Evolutionary conservation across 257 asterid species (phyloP).

Genomic region (Craterostigma plantagineum): DNA sequence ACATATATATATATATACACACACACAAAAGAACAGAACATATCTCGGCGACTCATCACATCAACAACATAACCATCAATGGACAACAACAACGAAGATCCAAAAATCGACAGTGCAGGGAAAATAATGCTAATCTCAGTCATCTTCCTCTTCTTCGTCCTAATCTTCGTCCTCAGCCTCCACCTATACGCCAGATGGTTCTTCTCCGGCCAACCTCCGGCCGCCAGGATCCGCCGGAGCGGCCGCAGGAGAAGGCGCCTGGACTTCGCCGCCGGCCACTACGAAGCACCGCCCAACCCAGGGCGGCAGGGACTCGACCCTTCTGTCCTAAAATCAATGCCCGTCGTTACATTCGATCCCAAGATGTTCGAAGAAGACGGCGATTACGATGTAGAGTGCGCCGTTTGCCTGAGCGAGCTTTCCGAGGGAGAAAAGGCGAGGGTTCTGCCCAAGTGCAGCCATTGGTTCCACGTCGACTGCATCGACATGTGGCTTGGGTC

Average conservation of each 20-base stretch:
- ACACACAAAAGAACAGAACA: too few species aligned
- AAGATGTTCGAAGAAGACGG: slow-evolving; percentile 17
- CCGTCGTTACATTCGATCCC: slow-evolving; percentile 15
- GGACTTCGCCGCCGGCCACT: slow-evolving; percentile 33
- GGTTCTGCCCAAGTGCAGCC: slow-evolving; percentile 34
- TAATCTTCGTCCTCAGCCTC: slow-evolving; percentile 28
- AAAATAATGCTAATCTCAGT: slow-evolving; percentile 39
- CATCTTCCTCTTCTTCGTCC: slow-evolving; percentile 28
- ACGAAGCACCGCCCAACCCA: slow-evolving; percentile 7
- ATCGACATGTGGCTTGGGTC: slow-evolving; percentile 54
- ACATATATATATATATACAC: too few species aligned
- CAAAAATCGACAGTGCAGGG: slow-evolving; percentile 27
- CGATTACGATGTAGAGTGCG: slow-evolving; percentile 34
- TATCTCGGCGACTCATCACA: too few species aligned
- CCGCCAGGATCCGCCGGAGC: slow-evolving; percentile 7
- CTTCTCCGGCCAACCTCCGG: slow-evolving; percentile 24
- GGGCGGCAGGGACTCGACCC: slow-evolving; percentile 23
- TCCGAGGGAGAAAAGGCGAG: slow-evolving; percentile 31
- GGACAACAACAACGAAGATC: too few species aligned
- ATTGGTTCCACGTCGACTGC: slow-evolving; percentile 45
- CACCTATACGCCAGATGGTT: slow-evolving; percentile 53
- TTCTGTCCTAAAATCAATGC: slow-evolving; percentile 21
- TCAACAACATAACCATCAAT: too few species aligned
- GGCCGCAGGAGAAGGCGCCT: slow-evolving; percentile 17
- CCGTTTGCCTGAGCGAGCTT: slow-evolving; percentile 29